Conservation (phyloP, 1,139 yeast genomes). For the Scheffersomyces insectosa region DNA sequence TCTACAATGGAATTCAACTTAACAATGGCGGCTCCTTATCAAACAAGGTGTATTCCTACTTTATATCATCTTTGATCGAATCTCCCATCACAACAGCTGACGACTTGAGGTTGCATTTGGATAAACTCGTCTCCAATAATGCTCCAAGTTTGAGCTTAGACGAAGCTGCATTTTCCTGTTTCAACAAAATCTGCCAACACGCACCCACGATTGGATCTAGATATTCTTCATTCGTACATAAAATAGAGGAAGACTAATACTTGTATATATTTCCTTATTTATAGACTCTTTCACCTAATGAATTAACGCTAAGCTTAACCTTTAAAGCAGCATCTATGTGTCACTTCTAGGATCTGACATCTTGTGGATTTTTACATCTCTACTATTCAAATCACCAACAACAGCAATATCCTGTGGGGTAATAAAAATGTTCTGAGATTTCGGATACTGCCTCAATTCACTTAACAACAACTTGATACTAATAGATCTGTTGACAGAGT, state of each 20-base stretch:
- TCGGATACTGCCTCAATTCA: conserved; percentile 58
- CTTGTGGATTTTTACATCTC: conserved; percentile 68
- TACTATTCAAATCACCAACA: conserved; percentile 63
- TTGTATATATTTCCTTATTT: background rate
- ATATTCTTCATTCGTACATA: background rate
- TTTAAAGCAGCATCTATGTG: background rate
- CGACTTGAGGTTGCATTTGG: conserved; percentile 2
- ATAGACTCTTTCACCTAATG: no score
- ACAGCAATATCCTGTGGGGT: conserved; percentile 93
- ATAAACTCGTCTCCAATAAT: background rate
- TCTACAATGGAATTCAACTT: conserved; percentile 1
- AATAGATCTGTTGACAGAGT: conserved; percentile 81
- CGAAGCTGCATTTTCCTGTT: background rate
- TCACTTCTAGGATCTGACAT: conserved; percentile 57
- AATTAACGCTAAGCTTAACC: no score
- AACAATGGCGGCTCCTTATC: background rate
- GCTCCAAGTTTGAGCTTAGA: background rate
- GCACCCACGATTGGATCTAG: background rate
- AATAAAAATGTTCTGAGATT: conserved; percentile 86
- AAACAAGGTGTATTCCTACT: conserved; percentile 3
- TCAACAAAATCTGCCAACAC: background rate
- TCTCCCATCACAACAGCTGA: conserved; percentile 4
- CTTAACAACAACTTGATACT: conserved; percentile 75
- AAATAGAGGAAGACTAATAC: background rate
- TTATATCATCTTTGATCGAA: conserved; percentile 2